A percentile compares a stretch with the other conserved stretches of the same genome.
Conservation (phyloP, 2,329 filamentous ascomycete species). For the Grosmannia clavigera region DNA sequence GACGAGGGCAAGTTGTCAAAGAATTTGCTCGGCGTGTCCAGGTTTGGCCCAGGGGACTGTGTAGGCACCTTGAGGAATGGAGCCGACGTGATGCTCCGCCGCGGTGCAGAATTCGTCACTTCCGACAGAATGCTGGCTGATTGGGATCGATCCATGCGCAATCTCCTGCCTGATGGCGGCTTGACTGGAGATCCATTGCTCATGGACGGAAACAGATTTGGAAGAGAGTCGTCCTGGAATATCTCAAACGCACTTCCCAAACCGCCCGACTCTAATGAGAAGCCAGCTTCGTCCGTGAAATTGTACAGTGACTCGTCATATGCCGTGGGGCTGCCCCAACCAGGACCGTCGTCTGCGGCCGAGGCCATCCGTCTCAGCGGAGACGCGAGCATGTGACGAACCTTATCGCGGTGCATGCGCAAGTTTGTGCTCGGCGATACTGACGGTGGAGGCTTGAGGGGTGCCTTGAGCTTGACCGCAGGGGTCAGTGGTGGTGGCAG, state of each 20-base stretch:
- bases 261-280: constrained; percentile 34
- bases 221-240: constrained; percentile 35
- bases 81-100: constrained; percentile 37
- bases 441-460: constrained; percentile 50
- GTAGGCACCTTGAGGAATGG: constrained; percentile 37
- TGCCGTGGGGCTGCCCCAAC: constrained; percentile 55
- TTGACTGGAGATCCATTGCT: constrained; percentile 56
- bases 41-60: constrained; percentile 21
- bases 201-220: constrained; percentile 31
- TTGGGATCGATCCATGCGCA: constrained; percentile 49
- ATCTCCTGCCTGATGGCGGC: constrained; percentile 41
- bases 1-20: constrained; percentile 44
- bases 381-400: constrained; percentile 70
- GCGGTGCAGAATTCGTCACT: constrained; percentile 39
- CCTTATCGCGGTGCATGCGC: constrained; percentile 72
- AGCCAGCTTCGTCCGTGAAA: constrained; percentile 33
- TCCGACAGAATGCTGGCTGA: constrained; percentile 51
- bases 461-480: constrained; percentile 64
- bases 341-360: constrained; percentile 20
- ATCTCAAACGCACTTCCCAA: constrained; percentile 41
- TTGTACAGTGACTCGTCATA: constrained; percentile 44
- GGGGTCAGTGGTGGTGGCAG: constrained; percentile 66
- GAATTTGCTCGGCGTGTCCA: constrained; percentile 46
- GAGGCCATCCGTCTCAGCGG: constrained; percentile 40
- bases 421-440: constrained; percentile 90